A percentile compares a stretch with the other conserved stretches of the same genome.
These are phyloP conservation scores for Prunus davidiana DNA, from an alignment of 306 rosid genomes.

Conservation along the genomic window DNA sequence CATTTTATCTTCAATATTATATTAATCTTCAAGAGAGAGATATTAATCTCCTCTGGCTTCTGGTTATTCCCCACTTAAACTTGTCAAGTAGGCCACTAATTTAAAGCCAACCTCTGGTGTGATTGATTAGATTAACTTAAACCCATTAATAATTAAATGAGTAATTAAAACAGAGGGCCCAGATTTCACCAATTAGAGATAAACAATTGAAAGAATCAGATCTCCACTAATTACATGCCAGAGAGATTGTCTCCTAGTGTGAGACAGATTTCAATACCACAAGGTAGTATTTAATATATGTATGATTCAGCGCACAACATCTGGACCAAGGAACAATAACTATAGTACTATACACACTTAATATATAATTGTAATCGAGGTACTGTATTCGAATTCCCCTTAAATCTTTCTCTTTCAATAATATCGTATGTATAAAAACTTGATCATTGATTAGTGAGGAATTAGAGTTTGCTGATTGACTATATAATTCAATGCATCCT, in stretches of 20 bases:
- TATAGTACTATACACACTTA: neutral
- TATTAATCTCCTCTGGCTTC: neutral
- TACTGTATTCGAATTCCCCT: too few relatives aligned
- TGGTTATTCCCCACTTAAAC: neutral
- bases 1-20: neutral
- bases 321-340: neutral
- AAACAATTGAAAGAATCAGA: conserved; percentile 37
- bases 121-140: conserved; percentile 13
- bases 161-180: neutral
- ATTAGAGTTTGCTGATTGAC: conserved; percentile 15
- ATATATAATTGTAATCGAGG: too few relatives aligned
- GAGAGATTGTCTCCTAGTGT: conserved; percentile 51
- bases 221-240: conserved; percentile 47
- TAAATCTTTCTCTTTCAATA: too few relatives aligned
- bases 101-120: neutral
- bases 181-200: neutral
- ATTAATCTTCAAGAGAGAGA: too few relatives aligned
- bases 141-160: neutral
- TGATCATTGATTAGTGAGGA: too few relatives aligned
- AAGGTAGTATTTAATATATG: conserved; percentile 9
- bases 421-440: too few relatives aligned
- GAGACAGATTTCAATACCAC: conserved; percentile 53
- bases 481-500: conserved; percentile 11
- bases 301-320: conserved; percentile 6
- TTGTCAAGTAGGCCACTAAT: conserved; percentile 1